Evolutionary conservation across 805 yeast species (phyloP), one percentile per base, ranked within the genome.

Genomic region (Pichia nakasei): DNA sequence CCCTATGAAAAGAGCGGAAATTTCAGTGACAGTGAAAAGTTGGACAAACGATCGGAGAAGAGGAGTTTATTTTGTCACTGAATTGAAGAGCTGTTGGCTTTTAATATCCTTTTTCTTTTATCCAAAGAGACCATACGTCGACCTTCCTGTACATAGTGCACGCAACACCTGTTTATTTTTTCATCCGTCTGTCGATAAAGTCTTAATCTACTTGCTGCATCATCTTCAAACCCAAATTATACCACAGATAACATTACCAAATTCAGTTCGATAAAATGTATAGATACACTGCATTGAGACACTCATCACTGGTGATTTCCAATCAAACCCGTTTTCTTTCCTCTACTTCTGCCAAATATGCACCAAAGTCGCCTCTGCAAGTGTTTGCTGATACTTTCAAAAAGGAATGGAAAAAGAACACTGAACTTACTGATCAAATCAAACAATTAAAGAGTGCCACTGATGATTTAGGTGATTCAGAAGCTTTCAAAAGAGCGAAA

Each of bases 361-460:
- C 35, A 9, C 56, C 57, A 12, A 79, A 80, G 53, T 78, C 94
- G 15, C 97, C 99, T 17, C 67, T 88, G 60, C 88, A 87, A 62
- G 96, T 93, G 44, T 93, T 93, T 63, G 78, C 87, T 52, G 94
- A 93, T 50, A 91, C 97, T 0, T 93, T 93, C 69, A 82, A 76
- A 59, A 72, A 73, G 47, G 99, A 93, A 67, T 89, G 96, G 81
- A 80, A 83, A 61, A 91, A 93, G 63, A 81, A 88, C 41, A 75
- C 76, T 58, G 97, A 93, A 62, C 73, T 93, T 48, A 94, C 89
- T 58, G 88, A 86, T 44, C 87, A 88, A 56, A 87, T 93, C 59
- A 93, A 91, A 65, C 95, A 96, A 15, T 73, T 93, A 44, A 95
- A 87, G 61, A 96, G 89, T 65, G 97, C 94, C 53, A 86, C 97